Evolutionary conservation across 495 filamentous ascomycete species (phyloP), one percentile per base, ranked within the genome.

Genomic region (Terfezia boudieri): DNA sequence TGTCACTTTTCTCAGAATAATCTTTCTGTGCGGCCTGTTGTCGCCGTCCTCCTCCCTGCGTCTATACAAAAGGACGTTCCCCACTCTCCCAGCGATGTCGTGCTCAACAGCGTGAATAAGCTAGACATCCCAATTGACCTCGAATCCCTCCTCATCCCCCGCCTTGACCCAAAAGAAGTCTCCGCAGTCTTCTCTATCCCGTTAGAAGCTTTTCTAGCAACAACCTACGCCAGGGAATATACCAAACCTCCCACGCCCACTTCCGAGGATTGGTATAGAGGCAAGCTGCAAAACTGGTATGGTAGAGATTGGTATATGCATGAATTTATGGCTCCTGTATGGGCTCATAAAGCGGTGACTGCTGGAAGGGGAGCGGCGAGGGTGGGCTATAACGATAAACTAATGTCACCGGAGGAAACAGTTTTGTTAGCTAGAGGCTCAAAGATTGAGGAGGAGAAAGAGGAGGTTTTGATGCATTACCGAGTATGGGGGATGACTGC

Each of bases 401-500:
- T 14, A 20, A 2, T 46, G 8, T 4, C 41, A 4, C 41, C 8
- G 4, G 41, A 46, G 41, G 41, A 46, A 46, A 4, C 41, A 14
- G 41, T 20, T 14, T 20, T 46, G 12, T 4, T 46, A 14, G 14
- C 17, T 20, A 41, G 59, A 8, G 58, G 63, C 32, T 62, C 62
- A 9, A 32, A 32, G 26, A 32, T 69, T 52, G 67, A 67, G 22
- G 69, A 68, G 36, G 69, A 73, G 61, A 67, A 71, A 20, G 46
- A 65, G 1, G 61, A 65, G 1, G 64, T 70, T 16, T 57, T 74
- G 9, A 71, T 70, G 50, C 71, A 79, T 16, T 88, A 86, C 64
- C 76, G 82, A 20, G 84, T 95, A 8, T 94, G 84, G 72, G 87
- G 87, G 17, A 88, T 94, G 84, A 95, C 88, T 50, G 87, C 84